Evolutionary conservation across 495 filamentous ascomycete genomes (phyloP), one percentile per base, ranked within the genome.

Genomic region (Xylaria longipes): DNA sequence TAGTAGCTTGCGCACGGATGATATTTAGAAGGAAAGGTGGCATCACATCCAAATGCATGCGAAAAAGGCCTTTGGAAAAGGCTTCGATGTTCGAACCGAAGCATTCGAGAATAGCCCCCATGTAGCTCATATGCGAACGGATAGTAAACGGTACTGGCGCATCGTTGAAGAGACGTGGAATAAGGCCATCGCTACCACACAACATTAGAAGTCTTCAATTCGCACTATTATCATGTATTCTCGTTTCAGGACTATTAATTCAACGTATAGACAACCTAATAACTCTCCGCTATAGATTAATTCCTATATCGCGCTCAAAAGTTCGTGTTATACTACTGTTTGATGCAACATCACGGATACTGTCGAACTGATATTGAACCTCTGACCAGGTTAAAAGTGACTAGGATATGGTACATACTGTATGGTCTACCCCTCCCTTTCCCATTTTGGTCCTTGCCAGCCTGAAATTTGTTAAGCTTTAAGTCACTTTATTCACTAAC

Each of bases 41-140:
- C n/a, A n/a, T n/a, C n/a, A n/a, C n/a, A n/a, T 86, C 12, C 82
- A 84, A 74, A 69, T 11, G 57, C 83, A 85, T 68, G 81, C 80
- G 15, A 72, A 41, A 9, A 74, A 79, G 12, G 84, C 84, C 7
- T 68, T 60, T 5, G 8, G 15, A 2, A 73, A 45, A 71, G 82
- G 83, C 54, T 74, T 82, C 43, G 52, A 25, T 12, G 81, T 83
- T 0, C 71, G 76, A 50, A 73, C 56, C 67, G 84, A 84, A 69
- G 60, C 62, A 69, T 84, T 85, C 67, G 75, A 70, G 33, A 69
- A 78, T 43, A 81, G 79, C 5, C 74, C 76, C 31, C 84, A 86
- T 74, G 84, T 86, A 9, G 77, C 80, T 22, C 83, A 83, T 74
- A 82, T 76, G 68, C 76, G 80, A 52, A 73, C 65, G 12, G 79